These are phyloP conservation scores for Periconia digitata DNA, from an alignment of 2,329 filamentous ascomycete species.

Conservation along the genomic window DNA sequence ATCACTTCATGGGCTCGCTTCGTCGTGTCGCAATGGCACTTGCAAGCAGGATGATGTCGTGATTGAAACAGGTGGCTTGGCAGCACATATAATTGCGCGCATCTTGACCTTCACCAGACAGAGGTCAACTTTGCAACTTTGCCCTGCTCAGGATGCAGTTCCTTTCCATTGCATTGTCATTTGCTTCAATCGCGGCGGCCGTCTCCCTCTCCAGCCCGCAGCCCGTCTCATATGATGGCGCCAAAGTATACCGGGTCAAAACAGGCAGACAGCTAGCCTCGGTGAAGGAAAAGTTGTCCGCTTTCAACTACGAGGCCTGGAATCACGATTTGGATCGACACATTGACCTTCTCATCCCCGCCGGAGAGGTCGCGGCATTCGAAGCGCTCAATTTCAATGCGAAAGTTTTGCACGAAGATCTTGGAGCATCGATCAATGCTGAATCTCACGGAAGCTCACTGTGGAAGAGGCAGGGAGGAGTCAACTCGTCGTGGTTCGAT, in stretches of 20 bases:
- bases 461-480: conserved; percentile 24
- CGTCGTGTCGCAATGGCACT: conserved; percentile 3
- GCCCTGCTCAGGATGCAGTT: conserved; percentile 16
- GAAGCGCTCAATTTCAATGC: conserved; percentile 39
- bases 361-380: conserved; percentile 43
- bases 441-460: conserved; percentile 48
- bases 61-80: background rate
- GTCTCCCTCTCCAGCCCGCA: conserved; percentile 26
- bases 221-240: conserved; percentile 41
- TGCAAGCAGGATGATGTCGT: background rate
- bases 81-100: no score
- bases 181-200: conserved; percentile 18
- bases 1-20: background rate
- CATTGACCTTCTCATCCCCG: conserved; percentile 49
- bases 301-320: conserved; percentile 41
- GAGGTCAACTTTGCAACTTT: background rate
- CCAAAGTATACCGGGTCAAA: conserved; percentile 45
- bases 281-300: conserved; percentile 39
- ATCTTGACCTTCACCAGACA: no score
- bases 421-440: conserved; percentile 46
- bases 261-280: conserved; percentile 34
- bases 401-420: conserved; percentile 47
- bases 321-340: conserved; percentile 32
- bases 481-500: conserved; percentile 27
- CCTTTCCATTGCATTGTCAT: conserved; percentile 11